These are phyloP conservation scores for Gamsiella multidivaricata DNA, from an alignment of 192 early-diverging fungal genomes.

Conservation along the genomic window DNA sequence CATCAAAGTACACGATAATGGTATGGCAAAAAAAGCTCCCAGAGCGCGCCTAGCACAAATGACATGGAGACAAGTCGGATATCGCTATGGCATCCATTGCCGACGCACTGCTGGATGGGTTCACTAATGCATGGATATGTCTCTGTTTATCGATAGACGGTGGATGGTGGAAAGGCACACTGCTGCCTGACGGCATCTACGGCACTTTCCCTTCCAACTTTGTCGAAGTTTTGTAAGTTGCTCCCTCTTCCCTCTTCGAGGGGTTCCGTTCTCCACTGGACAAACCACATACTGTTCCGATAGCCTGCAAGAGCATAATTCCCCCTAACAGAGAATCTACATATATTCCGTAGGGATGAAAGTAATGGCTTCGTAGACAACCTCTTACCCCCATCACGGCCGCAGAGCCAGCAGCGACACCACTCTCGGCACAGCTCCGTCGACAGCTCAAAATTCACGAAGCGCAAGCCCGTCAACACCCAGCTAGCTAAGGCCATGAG, in stretches of 20 bases:
- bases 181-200: constrained; percentile 14
- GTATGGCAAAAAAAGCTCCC: constrained; percentile 10
- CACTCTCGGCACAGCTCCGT: constrained; percentile 26
- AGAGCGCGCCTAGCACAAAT: not conserved
- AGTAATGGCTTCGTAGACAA: not conserved
- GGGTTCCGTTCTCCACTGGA: not conserved
- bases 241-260: not conserved
- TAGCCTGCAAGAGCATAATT: not conserved
- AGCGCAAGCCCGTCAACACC: constrained; percentile 26
- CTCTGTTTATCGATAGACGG: constrained; percentile 15
- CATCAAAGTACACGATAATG: constrained; percentile 48
- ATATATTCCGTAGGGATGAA: not conserved
- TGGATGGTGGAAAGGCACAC: constrained; percentile 50
- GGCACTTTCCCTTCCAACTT: constrained; percentile 50
- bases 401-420: not conserved
- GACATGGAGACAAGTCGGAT: too few relatives aligned
- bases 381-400: not conserved
- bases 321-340: too few relatives aligned
- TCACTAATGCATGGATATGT: too few relatives aligned
- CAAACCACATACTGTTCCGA: not conserved
- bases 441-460: constrained; percentile 39
- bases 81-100: too few relatives aligned
- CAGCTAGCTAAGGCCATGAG: not conserved
- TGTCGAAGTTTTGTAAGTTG: constrained; percentile 35
- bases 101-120: too few relatives aligned